Conservation (phyloP, 345 rosid species). For the Brassica carinata region DNA sequence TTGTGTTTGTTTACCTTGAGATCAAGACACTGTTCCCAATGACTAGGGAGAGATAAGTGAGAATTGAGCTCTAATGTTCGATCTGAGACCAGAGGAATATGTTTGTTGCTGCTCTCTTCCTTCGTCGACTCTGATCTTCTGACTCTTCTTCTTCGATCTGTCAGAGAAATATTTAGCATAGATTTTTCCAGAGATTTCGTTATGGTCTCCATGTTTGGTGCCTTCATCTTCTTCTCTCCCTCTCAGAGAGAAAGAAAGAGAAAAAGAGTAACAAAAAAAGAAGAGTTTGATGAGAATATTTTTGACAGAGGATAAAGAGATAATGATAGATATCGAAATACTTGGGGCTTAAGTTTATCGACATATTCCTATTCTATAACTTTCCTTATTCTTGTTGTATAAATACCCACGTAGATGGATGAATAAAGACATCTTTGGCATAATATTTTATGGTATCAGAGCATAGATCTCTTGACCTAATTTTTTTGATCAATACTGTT, state of each 20-base stretch:
- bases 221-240: slow-evolving; percentile 47
- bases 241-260: neutral
- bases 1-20: slow-evolving; percentile 54
- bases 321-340: no score
- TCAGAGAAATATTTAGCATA: slow-evolving; percentile 69
- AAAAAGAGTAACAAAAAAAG: slow-evolving; percentile 26
- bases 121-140: slow-evolving; percentile 44
- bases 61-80: slow-evolving; percentile 85
- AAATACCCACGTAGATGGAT: no score
- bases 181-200: slow-evolving; percentile 79
- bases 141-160: slow-evolving; percentile 41
- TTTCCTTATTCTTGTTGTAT: no score
- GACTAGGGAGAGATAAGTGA: slow-evolving; percentile 75
- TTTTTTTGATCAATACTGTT: no score
- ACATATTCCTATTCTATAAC: no score
- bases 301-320: neutral
- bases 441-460: no score
- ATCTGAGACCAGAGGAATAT: slow-evolving; percentile 45
- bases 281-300: slow-evolving; percentile 27
- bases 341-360: no score
- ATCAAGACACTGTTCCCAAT: slow-evolving; percentile 99
- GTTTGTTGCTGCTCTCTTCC: slow-evolving; percentile 41
- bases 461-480: no score
- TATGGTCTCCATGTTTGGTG: slow-evolving; percentile 73
- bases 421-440: no score